A percentile compares a stretch with the other conserved stretches of the same genome.
Conservation (phyloP, 768 basidiomycete species). For the Cyclocybe cylindracea region DNA sequence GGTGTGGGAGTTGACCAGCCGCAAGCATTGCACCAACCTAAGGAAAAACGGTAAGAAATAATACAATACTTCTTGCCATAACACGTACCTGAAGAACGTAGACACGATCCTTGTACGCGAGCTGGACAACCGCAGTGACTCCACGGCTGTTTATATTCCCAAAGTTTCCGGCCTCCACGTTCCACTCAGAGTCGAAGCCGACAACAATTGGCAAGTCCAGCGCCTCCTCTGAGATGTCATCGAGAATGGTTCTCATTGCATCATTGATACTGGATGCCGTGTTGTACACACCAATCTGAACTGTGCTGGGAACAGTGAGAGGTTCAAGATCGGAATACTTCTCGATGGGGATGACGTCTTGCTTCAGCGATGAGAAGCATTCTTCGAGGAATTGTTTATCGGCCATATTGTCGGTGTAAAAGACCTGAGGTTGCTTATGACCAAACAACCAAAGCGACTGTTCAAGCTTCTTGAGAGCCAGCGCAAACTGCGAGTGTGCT, state of each 20-base stretch:
- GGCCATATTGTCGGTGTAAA: conserved; percentile 18
- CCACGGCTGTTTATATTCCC: conserved; percentile 4
- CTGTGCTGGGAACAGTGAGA: conserved; percentile 6
- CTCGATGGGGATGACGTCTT: conserved; percentile 23
- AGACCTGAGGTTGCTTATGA: conserved; percentile 7
- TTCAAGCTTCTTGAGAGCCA: conserved; percentile 14
- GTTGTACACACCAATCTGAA: conserved; percentile 5
- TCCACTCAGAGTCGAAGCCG: conserved; percentile 21
- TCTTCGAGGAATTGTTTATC: conserved; percentile 20
- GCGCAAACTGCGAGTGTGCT: conserved; percentile 24
- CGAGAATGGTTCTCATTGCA: conserved; percentile 13
- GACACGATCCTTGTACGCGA: conserved; percentile 10
- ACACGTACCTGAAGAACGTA: conserved; percentile 19
- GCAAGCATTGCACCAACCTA: conserved; percentile 15
- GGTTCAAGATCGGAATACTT: conserved; percentile 20
- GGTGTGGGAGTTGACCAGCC: conserved; percentile 5
- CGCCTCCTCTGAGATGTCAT: too few relatives aligned
- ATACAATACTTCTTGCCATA: neutral
- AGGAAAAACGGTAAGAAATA: neutral
- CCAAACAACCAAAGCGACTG: conserved; percentile 16
- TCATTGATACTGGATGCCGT: conserved; percentile 11
- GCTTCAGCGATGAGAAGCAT: conserved; percentile 19
- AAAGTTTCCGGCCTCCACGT: conserved; percentile 11
- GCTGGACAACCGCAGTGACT: conserved; percentile 14
- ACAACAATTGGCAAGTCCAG: too few relatives aligned